phyloP scores from a whole-genome alignment of 345 rosid species.

The Schrenkiella parvula region DNA sequence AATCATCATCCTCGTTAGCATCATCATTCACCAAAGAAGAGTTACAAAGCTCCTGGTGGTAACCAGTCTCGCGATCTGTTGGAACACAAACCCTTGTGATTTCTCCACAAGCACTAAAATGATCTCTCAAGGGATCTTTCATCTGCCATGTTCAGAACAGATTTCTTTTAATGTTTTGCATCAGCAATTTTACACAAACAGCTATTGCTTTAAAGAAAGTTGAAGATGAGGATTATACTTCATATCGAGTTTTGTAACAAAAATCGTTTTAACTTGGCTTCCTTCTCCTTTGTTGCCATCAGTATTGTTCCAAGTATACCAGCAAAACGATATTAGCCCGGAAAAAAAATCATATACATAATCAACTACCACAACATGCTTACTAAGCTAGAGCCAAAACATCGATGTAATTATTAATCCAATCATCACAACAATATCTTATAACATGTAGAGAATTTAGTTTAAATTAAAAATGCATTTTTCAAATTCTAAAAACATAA shows the following conservation, averaged over 20 bases:
- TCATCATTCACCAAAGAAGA: not conserved
- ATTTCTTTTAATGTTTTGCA: not conserved
- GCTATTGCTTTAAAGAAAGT: not conserved
- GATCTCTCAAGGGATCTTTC: conserved; percentile 45
- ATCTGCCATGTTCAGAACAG: conserved; percentile 45
- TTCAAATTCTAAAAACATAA: too few species aligned
- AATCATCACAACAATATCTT: too few species aligned
- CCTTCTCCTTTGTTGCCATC: conserved; percentile 32
- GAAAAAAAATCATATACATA: not conserved
- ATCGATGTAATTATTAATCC: too few species aligned
- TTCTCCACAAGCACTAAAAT: conserved; percentile 67
- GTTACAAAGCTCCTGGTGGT: conserved; percentile 57
- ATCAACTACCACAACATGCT: not conserved
- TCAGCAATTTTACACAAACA: not conserved
- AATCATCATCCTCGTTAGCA: not conserved
- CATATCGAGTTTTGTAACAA: conserved; percentile 54
- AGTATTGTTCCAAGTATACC: conserved; percentile 33
- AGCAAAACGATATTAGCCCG: not conserved
- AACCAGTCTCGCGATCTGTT: conserved; percentile 53
- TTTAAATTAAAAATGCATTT: too few species aligned
- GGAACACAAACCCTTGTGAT: conserved; percentile 54
- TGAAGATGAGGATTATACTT: conserved; percentile 37
- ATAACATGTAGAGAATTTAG: too few species aligned
- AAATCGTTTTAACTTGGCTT: conserved; percentile 40
- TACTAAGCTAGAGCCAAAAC: too few species aligned